Evolutionary conservation across 306 rosid species (phyloP), one percentile per base, ranked within the genome.

Genomic region (Vigna reflexopilosa): DNA sequence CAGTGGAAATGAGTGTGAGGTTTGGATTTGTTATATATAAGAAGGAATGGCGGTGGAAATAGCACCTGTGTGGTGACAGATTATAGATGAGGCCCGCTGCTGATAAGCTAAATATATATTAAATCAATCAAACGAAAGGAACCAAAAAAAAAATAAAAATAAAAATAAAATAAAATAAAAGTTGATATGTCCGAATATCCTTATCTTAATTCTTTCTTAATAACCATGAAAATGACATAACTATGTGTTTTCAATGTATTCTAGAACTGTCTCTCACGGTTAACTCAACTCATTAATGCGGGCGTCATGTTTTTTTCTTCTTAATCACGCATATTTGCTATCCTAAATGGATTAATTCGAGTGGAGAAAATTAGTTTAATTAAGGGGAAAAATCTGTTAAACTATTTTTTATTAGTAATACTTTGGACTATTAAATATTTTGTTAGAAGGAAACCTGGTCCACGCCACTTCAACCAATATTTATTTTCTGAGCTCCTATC

Each of bases 21-120:
- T 59, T 34, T 4, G 16, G 34, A 7, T 42, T 81, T 65, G n/a
- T 80, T 47, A 72, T 72, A 55, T 42, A 24, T 17, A 58, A 5
- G 1, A 22, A 52, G 61, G 5, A 34, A 40, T 44, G 85, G 88
- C 88, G 85, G 88, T 85, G 85, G 81, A 55, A 78, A 64, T 65
- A 61, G 48, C 55, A 49, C 38, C 52, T 65, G 45, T 71, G 77
- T 70, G 88, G 79, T 67, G 84, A 79, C 81, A 81, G 72, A 72
- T 75, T 36, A 70, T 7, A 14, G 64, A 58, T 28, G 86, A 74
- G 76, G 77, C 51, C 57, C 54, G 67, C 63, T 10, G 1, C 15
- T 58, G 34, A 22, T 66, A 51, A 59, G 73, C 67, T 67, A 64
- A 65, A 66, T 68, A 8, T 51, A 4, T 30, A 30, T 28, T 30